phyloP scores from a whole-genome alignment of 2,329 filamentous ascomycete species.

The Paraconiothyrium sp. region DNA sequence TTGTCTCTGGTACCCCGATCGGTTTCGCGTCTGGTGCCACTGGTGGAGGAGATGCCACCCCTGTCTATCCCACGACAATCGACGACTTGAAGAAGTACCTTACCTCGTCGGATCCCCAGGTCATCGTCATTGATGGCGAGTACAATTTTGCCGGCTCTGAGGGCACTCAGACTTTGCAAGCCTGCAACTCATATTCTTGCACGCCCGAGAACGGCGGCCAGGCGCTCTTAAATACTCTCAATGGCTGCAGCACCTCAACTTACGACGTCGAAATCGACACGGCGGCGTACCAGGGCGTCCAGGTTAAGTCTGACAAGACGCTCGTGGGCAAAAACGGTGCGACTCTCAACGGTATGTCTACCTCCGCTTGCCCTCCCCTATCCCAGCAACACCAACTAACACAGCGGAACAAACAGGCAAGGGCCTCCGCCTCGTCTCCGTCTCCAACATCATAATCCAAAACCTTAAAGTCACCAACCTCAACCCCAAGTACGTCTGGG shows the following conservation, averaged over 20 bases:
- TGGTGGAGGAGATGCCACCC: slow-evolving; percentile 23
- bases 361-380: background rate
- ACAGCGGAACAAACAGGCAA: slow-evolving; percentile 27
- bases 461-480: slow-evolving; percentile 50
- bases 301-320: slow-evolving; percentile 48
- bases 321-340: slow-evolving; percentile 51
- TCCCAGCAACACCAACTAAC: background rate
- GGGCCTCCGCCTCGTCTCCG: slow-evolving; percentile 47
- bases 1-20: background rate
- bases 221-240: background rate
- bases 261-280: background rate
- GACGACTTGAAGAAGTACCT: slow-evolving; percentile 31
- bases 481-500: slow-evolving; percentile 51
- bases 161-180: slow-evolving; percentile 28
- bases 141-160: slow-evolving; percentile 33
- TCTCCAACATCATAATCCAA: slow-evolving; percentile 48
- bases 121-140: slow-evolving; percentile 48
- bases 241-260: background rate
- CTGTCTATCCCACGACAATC: slow-evolving; percentile 22
- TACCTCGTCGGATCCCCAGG: slow-evolving; percentile 41
- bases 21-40: slow-evolving; percentile 24
- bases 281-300: background rate
- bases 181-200: slow-evolving; percentile 18
- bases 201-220: background rate
- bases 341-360: slow-evolving; percentile 45